These are phyloP conservation scores for Lignosus rhinocerotis DNA, from an alignment of 1,284 basidiomycete species.

Conservation along the genomic window DNA sequence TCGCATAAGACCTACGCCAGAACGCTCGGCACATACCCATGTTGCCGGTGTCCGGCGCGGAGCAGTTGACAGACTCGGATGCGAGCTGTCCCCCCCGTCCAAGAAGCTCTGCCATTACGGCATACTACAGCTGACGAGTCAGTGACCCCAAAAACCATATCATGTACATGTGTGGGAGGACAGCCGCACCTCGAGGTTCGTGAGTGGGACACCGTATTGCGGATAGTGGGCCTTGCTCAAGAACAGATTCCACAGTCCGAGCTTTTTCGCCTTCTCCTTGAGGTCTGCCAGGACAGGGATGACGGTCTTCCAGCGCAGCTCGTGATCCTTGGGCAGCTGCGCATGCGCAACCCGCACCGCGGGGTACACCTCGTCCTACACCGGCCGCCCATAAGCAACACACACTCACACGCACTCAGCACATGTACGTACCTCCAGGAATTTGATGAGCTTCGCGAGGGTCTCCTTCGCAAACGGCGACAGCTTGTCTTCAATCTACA, in stretches of 20 bases:
- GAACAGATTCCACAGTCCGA: constrained; percentile 97
- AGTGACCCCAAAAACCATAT: neutral
- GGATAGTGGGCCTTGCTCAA: constrained; percentile 93
- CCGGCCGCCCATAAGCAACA: neutral
- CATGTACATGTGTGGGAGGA: neutral
- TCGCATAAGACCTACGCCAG: neutral
- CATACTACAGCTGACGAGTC: constrained; percentile 61
- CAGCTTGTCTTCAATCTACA: constrained; percentile 88
- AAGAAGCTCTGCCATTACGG: constrained; percentile 94
- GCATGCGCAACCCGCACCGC: constrained; percentile 78
- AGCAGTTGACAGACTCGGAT: constrained; percentile 89
- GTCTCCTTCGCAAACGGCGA: constrained; percentile 86
- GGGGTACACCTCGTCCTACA: constrained; percentile 87
- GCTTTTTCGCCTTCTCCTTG: constrained; percentile 84
- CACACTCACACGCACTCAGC: neutral
- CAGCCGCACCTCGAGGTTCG: constrained; percentile 82
- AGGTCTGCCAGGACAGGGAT: constrained; percentile 84
- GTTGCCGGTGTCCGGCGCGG: constrained; percentile 94
- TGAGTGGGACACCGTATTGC: constrained; percentile 83
- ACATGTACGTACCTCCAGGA: constrained; percentile 71
- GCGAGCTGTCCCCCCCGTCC: constrained; percentile 82
- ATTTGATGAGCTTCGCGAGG: constrained; percentile 80
- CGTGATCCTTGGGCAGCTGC: constrained; percentile 80
- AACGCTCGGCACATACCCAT: constrained; percentile 62
- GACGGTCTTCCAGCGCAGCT: constrained; percentile 81